Percentiles rank a stretch among this genome's conserved stretches.
Evolutionary conservation across 2,329 filamentous ascomycete genomes (phyloP).

Genomic region (Penicillium capsulatum): DNA sequence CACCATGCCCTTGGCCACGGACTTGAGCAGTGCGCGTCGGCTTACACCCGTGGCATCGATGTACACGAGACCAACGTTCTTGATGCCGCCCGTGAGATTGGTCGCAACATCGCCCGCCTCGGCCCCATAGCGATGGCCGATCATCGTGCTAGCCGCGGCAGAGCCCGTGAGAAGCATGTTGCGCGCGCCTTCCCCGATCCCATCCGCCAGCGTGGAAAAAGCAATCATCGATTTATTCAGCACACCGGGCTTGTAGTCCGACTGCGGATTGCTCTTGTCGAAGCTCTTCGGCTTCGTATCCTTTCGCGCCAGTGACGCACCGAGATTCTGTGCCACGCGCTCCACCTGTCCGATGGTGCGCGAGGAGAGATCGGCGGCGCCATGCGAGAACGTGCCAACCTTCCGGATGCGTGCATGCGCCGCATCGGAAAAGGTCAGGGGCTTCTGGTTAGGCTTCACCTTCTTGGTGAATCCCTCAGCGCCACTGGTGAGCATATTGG

Average conservation of each 20-base stretch:
- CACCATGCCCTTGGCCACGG: slow-evolving; percentile 89
- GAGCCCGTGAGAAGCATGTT: slow-evolving; percentile 71
- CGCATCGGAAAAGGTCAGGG: slow-evolving; percentile 79
- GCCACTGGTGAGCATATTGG: slow-evolving; percentile 69
- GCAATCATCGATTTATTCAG: slow-evolving; percentile 96
- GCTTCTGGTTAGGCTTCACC: slow-evolving; percentile 71
- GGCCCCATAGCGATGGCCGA: slow-evolving; percentile 81
- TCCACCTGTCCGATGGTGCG: slow-evolving; percentile 83
- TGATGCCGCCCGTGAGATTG: slow-evolving; percentile 77
- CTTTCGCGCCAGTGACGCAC: slow-evolving; percentile 67
- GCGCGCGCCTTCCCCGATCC: slow-evolving; percentile 80
- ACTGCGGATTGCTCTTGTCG: slow-evolving; percentile 65
- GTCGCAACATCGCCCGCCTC: slow-evolving; percentile 77
- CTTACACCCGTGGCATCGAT: slow-evolving; percentile 95
- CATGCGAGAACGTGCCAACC: slow-evolving; percentile 79
- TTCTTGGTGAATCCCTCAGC: slow-evolving; percentile 78
- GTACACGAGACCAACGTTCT: slow-evolving; percentile 95
- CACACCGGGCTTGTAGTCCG: slow-evolving; percentile 78
- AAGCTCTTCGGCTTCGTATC: slow-evolving; percentile 55
- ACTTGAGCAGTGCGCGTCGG: slow-evolving; percentile 82
- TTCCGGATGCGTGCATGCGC: slow-evolving; percentile 83
- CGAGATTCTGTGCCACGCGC: slow-evolving; percentile 83
- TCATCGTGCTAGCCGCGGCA: slow-evolving; percentile 75
- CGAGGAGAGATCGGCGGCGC: slow-evolving; percentile 73
- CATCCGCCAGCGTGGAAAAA: slow-evolving; percentile 90